These are phyloP conservation scores for Phytopythium ostracodes DNA, from an alignment of 352 stramenopile species.

Conservation along the genomic window DNA sequence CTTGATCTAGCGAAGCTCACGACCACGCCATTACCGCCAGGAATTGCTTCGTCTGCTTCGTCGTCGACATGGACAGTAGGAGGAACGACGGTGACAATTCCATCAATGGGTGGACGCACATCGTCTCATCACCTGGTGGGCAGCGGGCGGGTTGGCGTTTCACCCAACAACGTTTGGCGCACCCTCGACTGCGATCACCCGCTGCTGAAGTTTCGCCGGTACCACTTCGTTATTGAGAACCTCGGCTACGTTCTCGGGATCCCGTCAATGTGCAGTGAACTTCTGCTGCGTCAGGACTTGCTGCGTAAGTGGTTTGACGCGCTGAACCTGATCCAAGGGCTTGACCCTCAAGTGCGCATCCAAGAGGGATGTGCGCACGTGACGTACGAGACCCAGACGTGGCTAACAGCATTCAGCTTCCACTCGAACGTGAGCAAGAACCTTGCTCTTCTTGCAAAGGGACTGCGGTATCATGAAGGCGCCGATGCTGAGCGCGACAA, in stretches of 20 bases:
- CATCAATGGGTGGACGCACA: conserved; percentile 11
- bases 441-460: conserved; percentile 54
- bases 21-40: conserved; percentile 13
- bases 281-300: conserved; percentile 50
- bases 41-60: conserved; percentile 8
- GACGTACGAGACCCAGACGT: conserved; percentile 93
- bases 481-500: conserved; percentile 30
- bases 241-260: conserved; percentile 96
- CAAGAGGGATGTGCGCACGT: conserved; percentile 86
- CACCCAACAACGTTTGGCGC: conserved; percentile 21
- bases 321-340: conserved; percentile 69
- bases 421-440: conserved; percentile 69
- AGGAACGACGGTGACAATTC: conserved; percentile 1
- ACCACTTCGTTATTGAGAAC: conserved; percentile 91
- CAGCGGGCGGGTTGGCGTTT: not conserved
- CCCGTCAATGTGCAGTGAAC: conserved; percentile 56
- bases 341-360: conserved; percentile 74
- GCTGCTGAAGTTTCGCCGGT: conserved; percentile 91
- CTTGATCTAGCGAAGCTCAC: conserved; percentile 64
- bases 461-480: conserved; percentile 53
- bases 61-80: conserved; percentile 11
- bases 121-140: conserved; percentile 2
- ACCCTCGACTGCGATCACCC: conserved; percentile 89
- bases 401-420: conserved; percentile 93
- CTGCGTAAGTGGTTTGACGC: conserved; percentile 70